Evolutionary conservation across 2,329 filamentous ascomycete species (phyloP).

Genomic region (Colletotrichum karsti): DNA sequence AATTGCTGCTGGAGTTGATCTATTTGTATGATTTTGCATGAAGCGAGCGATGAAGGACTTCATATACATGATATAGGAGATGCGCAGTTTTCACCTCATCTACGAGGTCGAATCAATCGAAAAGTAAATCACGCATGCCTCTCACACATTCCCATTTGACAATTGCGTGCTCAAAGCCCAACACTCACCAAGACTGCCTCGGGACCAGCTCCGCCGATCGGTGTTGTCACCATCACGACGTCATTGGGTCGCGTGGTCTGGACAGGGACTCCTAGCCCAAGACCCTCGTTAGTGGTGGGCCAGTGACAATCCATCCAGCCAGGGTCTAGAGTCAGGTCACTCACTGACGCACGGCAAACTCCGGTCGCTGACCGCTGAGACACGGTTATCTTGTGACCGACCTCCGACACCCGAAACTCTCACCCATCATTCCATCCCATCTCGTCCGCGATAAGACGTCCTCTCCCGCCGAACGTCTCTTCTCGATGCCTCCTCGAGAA

Average conservation of each 20-base stretch:
- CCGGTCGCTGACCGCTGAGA: background rate
- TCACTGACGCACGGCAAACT: background rate
- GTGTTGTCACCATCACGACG: background rate
- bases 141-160: background rate
- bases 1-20: background rate
- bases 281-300: background rate
- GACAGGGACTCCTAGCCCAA: background rate
- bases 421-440: background rate
- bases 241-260: conserved; percentile 17
- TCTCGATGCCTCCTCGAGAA: conserved; percentile 14
- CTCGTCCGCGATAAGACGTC: background rate
- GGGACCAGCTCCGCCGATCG: background rate
- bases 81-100: background rate
- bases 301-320: background rate
- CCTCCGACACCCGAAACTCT: background rate
- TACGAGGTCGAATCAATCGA: background rate
- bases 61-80: background rate
- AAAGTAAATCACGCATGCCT: background rate
- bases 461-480: background rate
- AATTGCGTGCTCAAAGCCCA: background rate
- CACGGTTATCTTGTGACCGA: conserved; percentile 24
- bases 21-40: background rate
- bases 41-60: background rate
- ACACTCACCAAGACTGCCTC: background rate
- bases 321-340: background rate